Evolutionary conservation across 192 early-diverging fungal genomes (phyloP).

Genomic region (Radiomyces spectabilis): DNA sequence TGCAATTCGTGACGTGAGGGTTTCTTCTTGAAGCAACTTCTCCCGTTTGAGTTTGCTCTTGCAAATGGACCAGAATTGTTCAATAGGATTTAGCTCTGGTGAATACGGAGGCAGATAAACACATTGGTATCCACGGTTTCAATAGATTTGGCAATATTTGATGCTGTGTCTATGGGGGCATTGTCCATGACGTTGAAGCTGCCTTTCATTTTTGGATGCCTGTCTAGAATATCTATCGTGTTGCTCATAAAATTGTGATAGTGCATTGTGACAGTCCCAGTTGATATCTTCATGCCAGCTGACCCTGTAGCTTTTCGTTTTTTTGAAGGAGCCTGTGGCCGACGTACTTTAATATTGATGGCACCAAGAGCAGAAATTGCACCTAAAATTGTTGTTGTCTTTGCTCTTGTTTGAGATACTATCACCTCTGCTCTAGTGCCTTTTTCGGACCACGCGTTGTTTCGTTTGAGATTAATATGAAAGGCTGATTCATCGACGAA

Average conservation of each 20-base stretch:
- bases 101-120: background rate
- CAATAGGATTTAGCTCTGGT: slow-evolving; percentile 1
- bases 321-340: background rate
- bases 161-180: background rate
- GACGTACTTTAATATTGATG: background rate
- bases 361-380: slow-evolving; percentile 4
- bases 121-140: background rate
- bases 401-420: background rate
- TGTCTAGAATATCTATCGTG: background rate
- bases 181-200: background rate
- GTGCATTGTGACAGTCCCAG: no score
- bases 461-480: slow-evolving; percentile 10
- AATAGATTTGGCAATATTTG: background rate
- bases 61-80: background rate
- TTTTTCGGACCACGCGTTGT: background rate
- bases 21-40: background rate
- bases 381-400: slow-evolving; percentile 9
- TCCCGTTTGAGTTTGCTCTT: background rate
- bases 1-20: background rate
- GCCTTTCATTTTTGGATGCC: background rate
- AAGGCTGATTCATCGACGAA: slow-evolving; percentile 13
- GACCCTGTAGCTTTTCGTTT: background rate
- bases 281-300: no score
- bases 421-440: slow-evolving; percentile 1
- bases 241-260: background rate